These are phyloP conservation scores for Pezicula radicicola DNA, from an alignment of 2,329 filamentous ascomycete species.

Conservation along the genomic window DNA sequence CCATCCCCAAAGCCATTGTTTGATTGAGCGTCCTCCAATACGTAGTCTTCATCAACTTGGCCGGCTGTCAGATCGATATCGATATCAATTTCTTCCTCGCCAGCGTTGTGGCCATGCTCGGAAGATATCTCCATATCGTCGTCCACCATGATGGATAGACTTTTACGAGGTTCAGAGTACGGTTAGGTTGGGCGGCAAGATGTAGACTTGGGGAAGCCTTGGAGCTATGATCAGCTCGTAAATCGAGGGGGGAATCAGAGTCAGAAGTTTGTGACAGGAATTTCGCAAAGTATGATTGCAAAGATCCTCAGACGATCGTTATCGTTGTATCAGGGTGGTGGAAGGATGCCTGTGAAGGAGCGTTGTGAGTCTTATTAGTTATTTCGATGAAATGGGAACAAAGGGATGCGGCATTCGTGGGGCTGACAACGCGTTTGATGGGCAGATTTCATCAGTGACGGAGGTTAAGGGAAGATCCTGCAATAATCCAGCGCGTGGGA, in stretches of 20 bases:
- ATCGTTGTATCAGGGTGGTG: too few relatives aligned
- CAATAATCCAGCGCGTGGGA: background rate
- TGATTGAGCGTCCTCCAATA: conserved; percentile 47
- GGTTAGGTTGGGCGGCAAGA: background rate
- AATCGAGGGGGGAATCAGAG: too few relatives aligned
- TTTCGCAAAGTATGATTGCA: too few relatives aligned
- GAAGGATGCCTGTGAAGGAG: background rate
- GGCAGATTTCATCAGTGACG: background rate
- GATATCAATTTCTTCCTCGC: conserved; percentile 53
- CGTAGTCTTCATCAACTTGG: conserved; percentile 49
- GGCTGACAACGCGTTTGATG: background rate
- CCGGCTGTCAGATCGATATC: conserved; percentile 50
- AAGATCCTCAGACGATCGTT: too few relatives aligned
- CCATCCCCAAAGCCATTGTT: conserved; percentile 36
- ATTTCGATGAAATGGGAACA: too few relatives aligned
- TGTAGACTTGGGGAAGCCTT: background rate
- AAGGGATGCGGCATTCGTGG: background rate
- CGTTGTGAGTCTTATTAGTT: too few relatives aligned
- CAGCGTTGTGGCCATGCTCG: conserved; percentile 32
- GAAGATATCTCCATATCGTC: conserved; percentile 54
- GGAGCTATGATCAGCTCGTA: background rate
- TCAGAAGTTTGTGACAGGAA: too few relatives aligned
- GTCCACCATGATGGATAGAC: conserved; percentile 29
- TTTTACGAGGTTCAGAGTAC: background rate
- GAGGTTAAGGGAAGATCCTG: too few relatives aligned